These are phyloP conservation scores for Amanita jacksonii DNA, from an alignment of 768 basidiomycete genomes.

Conservation along the genomic window DNA sequence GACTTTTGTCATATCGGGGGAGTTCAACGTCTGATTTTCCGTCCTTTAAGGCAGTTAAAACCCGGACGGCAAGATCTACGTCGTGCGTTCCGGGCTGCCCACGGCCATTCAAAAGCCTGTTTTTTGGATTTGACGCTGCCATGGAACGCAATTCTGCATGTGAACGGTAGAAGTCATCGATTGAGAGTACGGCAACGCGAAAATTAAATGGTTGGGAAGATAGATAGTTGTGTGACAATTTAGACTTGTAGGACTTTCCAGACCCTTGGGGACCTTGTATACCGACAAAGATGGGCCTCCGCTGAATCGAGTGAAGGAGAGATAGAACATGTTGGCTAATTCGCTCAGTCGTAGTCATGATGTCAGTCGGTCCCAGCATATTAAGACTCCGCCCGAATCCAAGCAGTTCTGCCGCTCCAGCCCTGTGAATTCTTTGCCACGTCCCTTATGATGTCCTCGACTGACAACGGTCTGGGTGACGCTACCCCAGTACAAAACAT, in stretches of 20 bases:
- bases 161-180: conserved; percentile 83
- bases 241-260: conserved; percentile 80
- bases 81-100: conserved; percentile 95
- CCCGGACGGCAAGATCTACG: conserved; percentile 45
- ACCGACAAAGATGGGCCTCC: conserved; percentile 67
- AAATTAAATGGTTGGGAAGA: conserved; percentile 38
- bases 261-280: conserved; percentile 93
- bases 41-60: conserved; percentile 41
- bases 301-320: conserved; percentile 14
- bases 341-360: background rate
- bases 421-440: conserved; percentile 13
- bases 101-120: conserved; percentile 68
- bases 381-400: conserved; percentile 5
- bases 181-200: conserved; percentile 55
- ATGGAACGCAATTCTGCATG: conserved; percentile 51
- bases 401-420: too few species aligned
- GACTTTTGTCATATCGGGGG: conserved; percentile 84
- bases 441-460: conserved; percentile 37
- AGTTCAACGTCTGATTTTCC: conserved; percentile 40
- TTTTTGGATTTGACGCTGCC: conserved; percentile 44
- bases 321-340: conserved; percentile 21
- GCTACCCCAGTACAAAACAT: conserved; percentile 40
- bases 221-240: conserved; percentile 37
- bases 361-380: background rate
- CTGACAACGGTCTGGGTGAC: conserved; percentile 34